Conservation (phyloP, 768 basidiomycete species). For the Dendrothele bispora region DNA sequence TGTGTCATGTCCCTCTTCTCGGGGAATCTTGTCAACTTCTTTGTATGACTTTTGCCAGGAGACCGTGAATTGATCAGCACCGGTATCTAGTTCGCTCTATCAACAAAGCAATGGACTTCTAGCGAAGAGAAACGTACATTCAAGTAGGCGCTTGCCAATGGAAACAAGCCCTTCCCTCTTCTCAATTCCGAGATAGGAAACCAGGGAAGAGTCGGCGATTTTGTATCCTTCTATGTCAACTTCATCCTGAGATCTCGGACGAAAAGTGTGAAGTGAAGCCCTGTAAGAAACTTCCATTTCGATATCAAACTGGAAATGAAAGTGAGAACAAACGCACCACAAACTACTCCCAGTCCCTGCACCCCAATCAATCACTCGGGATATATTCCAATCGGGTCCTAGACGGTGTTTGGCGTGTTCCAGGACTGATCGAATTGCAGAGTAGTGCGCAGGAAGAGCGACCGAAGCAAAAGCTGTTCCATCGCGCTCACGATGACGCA, state of each 20-base stretch:
- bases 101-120: slow-evolving; percentile 6
- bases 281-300: slow-evolving; percentile 32
- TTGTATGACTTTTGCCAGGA: slow-evolving; percentile 61
- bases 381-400: slow-evolving; percentile 57
- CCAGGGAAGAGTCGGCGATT: slow-evolving; percentile 50
- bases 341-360: slow-evolving; percentile 79
- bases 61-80: slow-evolving; percentile 42
- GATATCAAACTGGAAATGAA: background rate
- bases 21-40: slow-evolving; percentile 41
- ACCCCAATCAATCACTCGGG: slow-evolving; percentile 81
- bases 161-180: slow-evolving; percentile 67
- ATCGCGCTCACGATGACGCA: slow-evolving; percentile 63
- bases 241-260: slow-evolving; percentile 28
- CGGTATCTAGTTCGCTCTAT: slow-evolving; percentile 36
- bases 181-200: slow-evolving; percentile 74
- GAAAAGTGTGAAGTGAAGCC: slow-evolving; percentile 70
- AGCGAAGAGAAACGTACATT: slow-evolving; percentile 37
- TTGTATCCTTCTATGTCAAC: slow-evolving; percentile 31
- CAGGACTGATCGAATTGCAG: slow-evolving; percentile 76
- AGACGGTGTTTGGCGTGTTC: slow-evolving; percentile 64
- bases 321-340: slow-evolving; percentile 50
- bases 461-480: slow-evolving; percentile 85
- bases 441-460: slow-evolving; percentile 84
- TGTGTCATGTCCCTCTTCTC: slow-evolving; percentile 44
- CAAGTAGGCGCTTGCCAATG: slow-evolving; percentile 65